Evolutionary conservation across 345 rosid genomes (phyloP).

Genomic region (Lepidium aucheri): DNA sequence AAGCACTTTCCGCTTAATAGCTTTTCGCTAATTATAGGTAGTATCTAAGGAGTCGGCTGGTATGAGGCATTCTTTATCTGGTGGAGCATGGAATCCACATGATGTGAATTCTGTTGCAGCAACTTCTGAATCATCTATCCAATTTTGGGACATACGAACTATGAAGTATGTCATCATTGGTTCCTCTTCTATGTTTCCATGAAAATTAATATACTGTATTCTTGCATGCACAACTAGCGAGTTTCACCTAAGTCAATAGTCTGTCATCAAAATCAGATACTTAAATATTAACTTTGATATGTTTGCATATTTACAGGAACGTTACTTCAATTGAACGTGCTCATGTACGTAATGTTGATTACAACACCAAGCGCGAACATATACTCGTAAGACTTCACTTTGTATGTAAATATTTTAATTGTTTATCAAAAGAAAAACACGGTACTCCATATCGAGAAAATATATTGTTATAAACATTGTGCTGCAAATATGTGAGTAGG

Average conservation of each 20-base stretch:
- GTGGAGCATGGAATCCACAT: slow-evolving; percentile 97
- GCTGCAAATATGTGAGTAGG: too few relatives aligned
- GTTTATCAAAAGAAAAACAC: too few relatives aligned
- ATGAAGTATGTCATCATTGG: slow-evolving; percentile 53
- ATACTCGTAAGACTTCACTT: slow-evolving; percentile 41
- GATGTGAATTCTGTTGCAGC: slow-evolving; percentile 69
- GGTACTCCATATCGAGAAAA: too few relatives aligned
- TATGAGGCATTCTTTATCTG: slow-evolving; percentile 63
- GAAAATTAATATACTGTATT: not conserved
- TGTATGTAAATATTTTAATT: too few relatives aligned
- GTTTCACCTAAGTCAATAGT: slow-evolving; percentile 1
- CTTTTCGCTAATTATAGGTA: slow-evolving; percentile 32
- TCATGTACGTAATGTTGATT: slow-evolving; percentile 57
- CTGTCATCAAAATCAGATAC: not conserved
- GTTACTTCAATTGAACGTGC: slow-evolving; percentile 55
- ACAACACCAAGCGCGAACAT: slow-evolving; percentile 50
- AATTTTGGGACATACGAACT: slow-evolving; percentile 80
- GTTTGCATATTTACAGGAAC: slow-evolving; percentile 43
- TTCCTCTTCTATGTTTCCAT: not conserved
- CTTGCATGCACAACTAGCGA: not conserved
- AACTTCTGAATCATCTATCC: slow-evolving; percentile 78
- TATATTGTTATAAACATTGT: too few relatives aligned
- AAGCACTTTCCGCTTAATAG: not conserved
- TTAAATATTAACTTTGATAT: not conserved
- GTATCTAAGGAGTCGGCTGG: slow-evolving; percentile 76